A percentile compares a stretch with the other conserved stretches of the same genome.
Conservation (phyloP, 176 grass and related monocot genomes). For the Oryza coarctata region DNA sequence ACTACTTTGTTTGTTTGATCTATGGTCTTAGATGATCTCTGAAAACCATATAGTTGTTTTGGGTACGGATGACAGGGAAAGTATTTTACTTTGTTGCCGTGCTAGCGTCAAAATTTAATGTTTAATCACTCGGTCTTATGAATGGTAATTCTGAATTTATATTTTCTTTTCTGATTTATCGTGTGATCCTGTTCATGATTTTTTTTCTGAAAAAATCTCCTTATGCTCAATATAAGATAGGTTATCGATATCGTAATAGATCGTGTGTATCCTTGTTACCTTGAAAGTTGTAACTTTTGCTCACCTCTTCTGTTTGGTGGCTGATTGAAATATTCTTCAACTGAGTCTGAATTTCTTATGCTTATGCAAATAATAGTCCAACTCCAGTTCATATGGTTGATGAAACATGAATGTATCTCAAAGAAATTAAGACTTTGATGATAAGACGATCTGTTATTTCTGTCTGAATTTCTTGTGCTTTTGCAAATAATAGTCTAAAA, state of each 20-base stretch:
- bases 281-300: background rate
- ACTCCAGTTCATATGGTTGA: background rate
- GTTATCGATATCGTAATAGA: background rate
- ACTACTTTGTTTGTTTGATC: background rate
- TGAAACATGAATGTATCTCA: background rate
- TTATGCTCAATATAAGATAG: background rate
- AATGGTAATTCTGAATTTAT: background rate
- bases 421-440: too few species aligned
- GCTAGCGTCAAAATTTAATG: background rate
- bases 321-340: background rate
- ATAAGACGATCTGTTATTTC: background rate
- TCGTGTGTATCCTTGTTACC: background rate
- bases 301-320: background rate
- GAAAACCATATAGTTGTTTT: background rate
- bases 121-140: background rate
- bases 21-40: background rate
- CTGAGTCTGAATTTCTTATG: background rate
- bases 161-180: background rate
- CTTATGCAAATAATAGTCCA: too few species aligned
- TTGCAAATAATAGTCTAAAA: background rate
- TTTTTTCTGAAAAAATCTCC: background rate
- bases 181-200: background rate
- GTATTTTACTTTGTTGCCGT: background rate
- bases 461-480: background rate
- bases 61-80: background rate